Evolutionary conservation across 768 basidiomycete species (phyloP), one percentile per base, ranked within the genome.

Genomic region (Mycena vitilis): DNA sequence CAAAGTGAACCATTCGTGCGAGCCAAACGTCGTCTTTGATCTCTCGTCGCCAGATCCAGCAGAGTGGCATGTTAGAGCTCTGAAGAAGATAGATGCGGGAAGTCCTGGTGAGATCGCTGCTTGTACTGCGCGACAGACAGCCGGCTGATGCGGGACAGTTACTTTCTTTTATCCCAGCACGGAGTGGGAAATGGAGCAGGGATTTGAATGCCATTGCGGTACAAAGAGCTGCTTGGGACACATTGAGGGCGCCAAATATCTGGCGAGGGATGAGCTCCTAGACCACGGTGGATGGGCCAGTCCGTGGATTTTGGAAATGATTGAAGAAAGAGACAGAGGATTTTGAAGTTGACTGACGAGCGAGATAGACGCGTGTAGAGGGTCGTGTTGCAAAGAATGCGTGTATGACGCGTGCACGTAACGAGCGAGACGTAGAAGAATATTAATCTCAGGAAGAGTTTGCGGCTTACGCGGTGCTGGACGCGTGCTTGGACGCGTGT

Each of bases 161-260:
- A 87, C 86, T 2, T 90, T 85, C 73, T 91, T 90, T 74, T 90
- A 91, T 75, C 90, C 89, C 20, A 86, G 84, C 72, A 91, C 88
- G 18, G 89, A 91, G 73, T 91, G 89, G 89, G 83, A 87, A 53
- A 90, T 91, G 89, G 87, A 83, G 22, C 87, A 88, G 73, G 82
- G 86, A 0, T 91, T 91, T 74, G 76, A 80, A 15, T 13, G 30
- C 25, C 63, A 48, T 62, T 58, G 51, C 22, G 45, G 37, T 40
- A 47, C n/a, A 23, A 7, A 87, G 86, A 78, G 78, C 7, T 89
- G 87, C 69, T 72, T 88, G 18, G 81, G 83, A 4, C 73, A 70
- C 9, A 82, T 88, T 40, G 73, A 78, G 68, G 87, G 87, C 0
- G 87, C 87, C 2, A 83, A 78, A 67, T 77, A 82, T 64, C 74